These are phyloP conservation scores for Aspergillus sp. DNA, from an alignment of 2,329 filamentous ascomycete genomes.

Conservation along the genomic window DNA sequence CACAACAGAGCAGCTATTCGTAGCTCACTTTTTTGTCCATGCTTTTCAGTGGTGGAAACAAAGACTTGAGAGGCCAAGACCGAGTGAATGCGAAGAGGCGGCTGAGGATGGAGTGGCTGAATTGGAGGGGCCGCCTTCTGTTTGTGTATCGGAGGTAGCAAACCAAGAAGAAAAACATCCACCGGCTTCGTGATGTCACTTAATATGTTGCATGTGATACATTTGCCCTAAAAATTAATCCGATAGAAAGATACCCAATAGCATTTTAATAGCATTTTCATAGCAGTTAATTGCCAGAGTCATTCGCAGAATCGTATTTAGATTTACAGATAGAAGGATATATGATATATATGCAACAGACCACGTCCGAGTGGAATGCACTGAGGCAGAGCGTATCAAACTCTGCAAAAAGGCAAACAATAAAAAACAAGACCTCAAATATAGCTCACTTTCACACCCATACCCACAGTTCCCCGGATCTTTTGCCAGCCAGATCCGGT, in stretches of 20 bases:
- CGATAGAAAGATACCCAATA: neutral
- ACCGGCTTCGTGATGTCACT: constrained; percentile 8
- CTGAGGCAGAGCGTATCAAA: neutral
- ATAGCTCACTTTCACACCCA: constrained; percentile 97
- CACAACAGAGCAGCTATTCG: constrained; percentile 41
- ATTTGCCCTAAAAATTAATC: neutral
- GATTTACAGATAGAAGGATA: constrained; percentile 12
- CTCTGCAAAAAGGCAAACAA: neutral
- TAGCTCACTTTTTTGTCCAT: constrained; percentile 41
- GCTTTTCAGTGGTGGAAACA: constrained; percentile 34
- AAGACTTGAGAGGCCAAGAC: constrained; percentile 20
- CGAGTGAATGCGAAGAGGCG: constrained; percentile 17
- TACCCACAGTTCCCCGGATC: constrained; percentile 79
- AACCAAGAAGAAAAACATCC: neutral
- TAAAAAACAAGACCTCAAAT: constrained; percentile 54
- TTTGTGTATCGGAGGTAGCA: neutral
- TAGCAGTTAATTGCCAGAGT: neutral
- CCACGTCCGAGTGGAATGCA: neutral
- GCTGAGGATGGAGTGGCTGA: constrained; percentile 7
- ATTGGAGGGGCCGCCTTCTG: neutral
- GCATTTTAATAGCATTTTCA: neutral
- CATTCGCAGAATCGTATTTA: constrained; percentile 5
- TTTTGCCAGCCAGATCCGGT: constrained; percentile 75
- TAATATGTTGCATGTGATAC: neutral
- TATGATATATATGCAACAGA: constrained; percentile 12